Percentiles rank a stretch among this genome's conserved stretches.
phyloP scores from a whole-genome alignment of 1,284 basidiomycete species.

The Xanthoconium separans region DNA sequence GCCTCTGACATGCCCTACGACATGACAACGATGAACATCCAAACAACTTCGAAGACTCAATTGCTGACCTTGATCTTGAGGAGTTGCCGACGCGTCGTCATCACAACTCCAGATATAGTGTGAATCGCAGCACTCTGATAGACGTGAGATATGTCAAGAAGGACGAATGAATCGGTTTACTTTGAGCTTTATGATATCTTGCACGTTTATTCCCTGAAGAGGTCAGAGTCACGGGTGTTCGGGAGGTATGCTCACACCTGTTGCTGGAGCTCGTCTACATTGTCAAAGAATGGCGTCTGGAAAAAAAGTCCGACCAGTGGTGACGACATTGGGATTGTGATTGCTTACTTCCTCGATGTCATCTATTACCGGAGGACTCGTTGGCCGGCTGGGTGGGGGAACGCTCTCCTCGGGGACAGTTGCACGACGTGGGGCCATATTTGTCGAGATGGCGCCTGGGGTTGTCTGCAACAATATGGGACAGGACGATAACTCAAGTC shows the following conservation, averaged over 20 bases:
- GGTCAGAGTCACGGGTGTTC: slow-evolving; percentile 2
- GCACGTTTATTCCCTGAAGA: slow-evolving; percentile 85
- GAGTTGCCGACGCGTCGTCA: slow-evolving; percentile 84
- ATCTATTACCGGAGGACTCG: slow-evolving; percentile 39
- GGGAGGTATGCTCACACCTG: slow-evolving; percentile 54
- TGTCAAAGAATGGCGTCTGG: slow-evolving; percentile 67
- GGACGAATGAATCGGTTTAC: slow-evolving; percentile 36
- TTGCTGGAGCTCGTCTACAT: slow-evolving; percentile 85
- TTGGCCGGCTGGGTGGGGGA: slow-evolving; percentile 38
- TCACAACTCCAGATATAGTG: slow-evolving; percentile 78
- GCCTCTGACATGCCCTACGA: slow-evolving; percentile 80
- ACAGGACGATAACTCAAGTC: not conserved
- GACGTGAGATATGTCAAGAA: slow-evolving; percentile 1
- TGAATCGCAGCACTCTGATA: slow-evolving; percentile 69
- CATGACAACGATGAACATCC: slow-evolving; percentile 5
- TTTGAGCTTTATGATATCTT: slow-evolving; percentile 92
- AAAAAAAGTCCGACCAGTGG: not conserved
- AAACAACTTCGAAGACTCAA: slow-evolving; percentile 10
- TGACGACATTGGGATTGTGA: not conserved
- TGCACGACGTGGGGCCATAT: slow-evolving; percentile 32
- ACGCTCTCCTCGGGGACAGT: slow-evolving; percentile 27
- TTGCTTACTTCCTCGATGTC: slow-evolving; percentile 44
- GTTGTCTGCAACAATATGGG: not conserved
- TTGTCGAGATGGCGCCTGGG: not conserved
- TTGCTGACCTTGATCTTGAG: slow-evolving; percentile 82